These are phyloP conservation scores for Colletotrichum eleusines DNA, from an alignment of 2,329 filamentous ascomycete genomes.

Conservation along the genomic window DNA sequence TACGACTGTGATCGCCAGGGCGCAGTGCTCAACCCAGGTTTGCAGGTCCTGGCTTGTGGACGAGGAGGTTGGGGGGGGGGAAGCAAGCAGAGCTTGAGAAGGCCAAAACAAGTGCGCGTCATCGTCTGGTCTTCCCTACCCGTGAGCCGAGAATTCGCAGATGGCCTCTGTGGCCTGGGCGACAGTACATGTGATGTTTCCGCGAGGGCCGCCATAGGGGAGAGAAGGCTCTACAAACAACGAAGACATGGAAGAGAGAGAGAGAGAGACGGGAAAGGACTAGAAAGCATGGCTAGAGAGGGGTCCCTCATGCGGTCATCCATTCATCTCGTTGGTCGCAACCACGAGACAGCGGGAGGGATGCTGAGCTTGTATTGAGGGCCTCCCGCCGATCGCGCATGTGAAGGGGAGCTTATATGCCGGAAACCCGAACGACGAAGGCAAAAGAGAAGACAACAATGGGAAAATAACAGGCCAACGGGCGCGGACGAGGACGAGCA, in stretches of 20 bases:
- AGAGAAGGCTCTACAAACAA: too few relatives aligned
- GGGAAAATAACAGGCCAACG: too few relatives aligned
- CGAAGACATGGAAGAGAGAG: too few relatives aligned
- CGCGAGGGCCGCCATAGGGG: neutral
- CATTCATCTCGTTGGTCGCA: neutral
- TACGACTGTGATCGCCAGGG: neutral
- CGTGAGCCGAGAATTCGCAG: neutral
- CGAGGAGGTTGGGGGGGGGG: too few relatives aligned
- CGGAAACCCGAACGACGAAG: neutral
- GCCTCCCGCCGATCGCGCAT: neutral
- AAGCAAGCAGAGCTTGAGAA: neutral
- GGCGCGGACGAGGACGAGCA: too few relatives aligned
- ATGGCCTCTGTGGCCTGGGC: neutral
- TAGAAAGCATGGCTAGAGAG: neutral
- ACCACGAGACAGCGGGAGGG: neutral
- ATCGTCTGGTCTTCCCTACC: conserved; percentile 4
- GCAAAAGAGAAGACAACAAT: neutral
- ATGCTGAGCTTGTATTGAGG: neutral
- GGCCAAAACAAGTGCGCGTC: conserved; percentile 6
- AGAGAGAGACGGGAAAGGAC: neutral
- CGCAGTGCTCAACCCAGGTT: neutral
- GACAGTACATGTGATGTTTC: neutral
- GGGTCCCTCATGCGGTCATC: neutral
- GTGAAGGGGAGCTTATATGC: neutral
- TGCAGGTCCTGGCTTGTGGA: neutral